Evolutionary conservation across 192 early-diverging fungal genomes (phyloP).

Genomic region (Podila horticola): DNA sequence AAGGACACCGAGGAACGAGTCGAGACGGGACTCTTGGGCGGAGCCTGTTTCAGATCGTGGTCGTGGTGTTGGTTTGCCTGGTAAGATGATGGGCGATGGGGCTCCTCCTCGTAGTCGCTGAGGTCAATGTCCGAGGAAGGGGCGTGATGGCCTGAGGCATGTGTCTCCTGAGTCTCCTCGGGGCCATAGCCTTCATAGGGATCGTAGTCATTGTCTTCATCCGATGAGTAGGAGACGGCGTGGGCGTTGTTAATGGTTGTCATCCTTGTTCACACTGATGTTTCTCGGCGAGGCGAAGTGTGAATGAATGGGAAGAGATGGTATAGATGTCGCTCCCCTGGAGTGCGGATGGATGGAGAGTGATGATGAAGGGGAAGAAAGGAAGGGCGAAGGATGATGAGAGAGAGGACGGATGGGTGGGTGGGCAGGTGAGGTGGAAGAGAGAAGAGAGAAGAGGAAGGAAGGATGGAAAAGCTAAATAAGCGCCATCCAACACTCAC

Average conservation of each 20-base stretch:
- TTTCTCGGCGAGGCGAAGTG: not conserved
- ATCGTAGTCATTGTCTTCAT: constrained; percentile 34
- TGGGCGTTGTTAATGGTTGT: constrained; percentile 13
- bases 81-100: not conserved
- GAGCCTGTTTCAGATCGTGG: constrained; percentile 15
- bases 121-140: not conserved
- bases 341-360: not conserved
- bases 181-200: constrained; percentile 26
- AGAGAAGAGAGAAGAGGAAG: not conserved
- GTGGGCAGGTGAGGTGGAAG: not conserved
- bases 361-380: not conserved
- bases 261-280: constrained; percentile 2
- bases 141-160: not conserved
- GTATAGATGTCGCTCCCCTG: not conserved
- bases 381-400: constrained; percentile 4
- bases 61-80: constrained; percentile 7
- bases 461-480: not conserved
- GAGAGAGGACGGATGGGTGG: not conserved
- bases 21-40: constrained; percentile 34
- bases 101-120: not conserved
- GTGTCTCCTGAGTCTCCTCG: not conserved
- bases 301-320: not conserved
- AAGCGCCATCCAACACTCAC: not conserved
- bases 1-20: not conserved
- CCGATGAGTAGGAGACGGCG: constrained; percentile 14